Evolutionary conservation across 2,329 filamentous ascomycete genomes (phyloP).

Genomic region (Atkinsonella texensis): DNA sequence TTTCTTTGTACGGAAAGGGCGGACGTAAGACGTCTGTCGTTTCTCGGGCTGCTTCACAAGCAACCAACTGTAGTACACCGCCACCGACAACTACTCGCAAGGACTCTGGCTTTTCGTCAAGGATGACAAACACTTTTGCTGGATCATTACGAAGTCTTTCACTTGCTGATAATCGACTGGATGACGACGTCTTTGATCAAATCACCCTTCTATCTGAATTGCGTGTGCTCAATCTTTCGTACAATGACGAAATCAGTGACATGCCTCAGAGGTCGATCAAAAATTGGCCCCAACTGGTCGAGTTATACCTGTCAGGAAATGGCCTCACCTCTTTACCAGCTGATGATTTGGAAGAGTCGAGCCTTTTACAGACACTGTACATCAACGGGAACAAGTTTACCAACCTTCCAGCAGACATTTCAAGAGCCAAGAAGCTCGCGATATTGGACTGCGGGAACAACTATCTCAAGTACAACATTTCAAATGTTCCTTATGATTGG

Average conservation of each 20-base stretch:
- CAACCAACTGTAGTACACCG: conserved; percentile 33
- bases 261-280: conserved; percentile 81
- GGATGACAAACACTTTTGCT: conserved; percentile 76
- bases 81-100: conserved; percentile 53
- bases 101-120: conserved; percentile 75
- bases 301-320: conserved; percentile 91
- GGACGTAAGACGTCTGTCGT: conserved; percentile 78
- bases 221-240: conserved; percentile 82
- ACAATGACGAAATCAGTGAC: conserved; percentile 79
- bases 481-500: conserved; percentile 98
- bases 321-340: conserved; percentile 83
- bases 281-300: conserved; percentile 79
- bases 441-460: conserved; percentile 95
- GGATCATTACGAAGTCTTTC: conserved; percentile 74
- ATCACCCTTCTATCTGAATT: conserved; percentile 72
- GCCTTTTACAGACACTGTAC: conserved; percentile 76
- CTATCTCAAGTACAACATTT: conserved; percentile 93
- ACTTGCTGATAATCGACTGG: conserved; percentile 84
- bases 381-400: conserved; percentile 98
- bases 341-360: conserved; percentile 86
- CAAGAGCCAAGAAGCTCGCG: conserved; percentile 81
- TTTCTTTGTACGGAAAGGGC: conserved; percentile 66
- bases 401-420: conserved; percentile 87
- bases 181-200: conserved; percentile 92
- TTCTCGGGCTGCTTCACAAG: conserved; percentile 46